Evolutionary conservation across 2,329 filamentous ascomycete genomes (phyloP).

Genomic region (Bipolaris cookei): DNA sequence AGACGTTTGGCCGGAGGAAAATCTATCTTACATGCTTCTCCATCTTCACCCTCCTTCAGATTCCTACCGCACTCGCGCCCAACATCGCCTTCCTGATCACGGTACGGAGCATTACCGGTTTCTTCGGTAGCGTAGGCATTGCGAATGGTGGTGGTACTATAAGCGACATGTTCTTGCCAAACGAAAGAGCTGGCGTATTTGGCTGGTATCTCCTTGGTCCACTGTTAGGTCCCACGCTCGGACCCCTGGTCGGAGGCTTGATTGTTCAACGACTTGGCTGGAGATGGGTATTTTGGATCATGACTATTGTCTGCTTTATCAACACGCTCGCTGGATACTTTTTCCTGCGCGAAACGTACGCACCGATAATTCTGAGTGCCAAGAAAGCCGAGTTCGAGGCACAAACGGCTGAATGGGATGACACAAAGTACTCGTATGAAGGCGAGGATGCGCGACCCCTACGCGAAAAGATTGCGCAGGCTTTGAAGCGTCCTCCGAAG

Average conservation of each 20-base stretch:
- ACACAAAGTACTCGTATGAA: constrained; percentile 50
- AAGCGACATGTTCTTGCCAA: constrained; percentile 59
- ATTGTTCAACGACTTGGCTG: constrained; percentile 55
- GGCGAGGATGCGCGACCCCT: constrained; percentile 52
- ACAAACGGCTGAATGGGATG: constrained; percentile 27
- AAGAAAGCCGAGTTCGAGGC: constrained; percentile 47
- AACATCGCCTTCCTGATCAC: constrained; percentile 55
- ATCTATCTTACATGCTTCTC: constrained; percentile 56
- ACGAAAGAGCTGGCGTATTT: constrained; percentile 55
- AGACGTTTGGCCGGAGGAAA: constrained; percentile 55
- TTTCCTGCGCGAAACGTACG: constrained; percentile 55
- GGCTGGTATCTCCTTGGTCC: constrained; percentile 56
- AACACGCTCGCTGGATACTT: constrained; percentile 54
- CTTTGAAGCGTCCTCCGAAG: constrained; percentile 50
- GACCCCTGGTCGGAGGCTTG: constrained; percentile 53
- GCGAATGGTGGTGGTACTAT: constrained; percentile 61
- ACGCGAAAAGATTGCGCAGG: constrained; percentile 45
- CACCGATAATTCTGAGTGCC: constrained; percentile 49
- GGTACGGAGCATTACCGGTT: constrained; percentile 55
- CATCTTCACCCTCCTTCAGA: constrained; percentile 55
- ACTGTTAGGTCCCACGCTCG: constrained; percentile 52
- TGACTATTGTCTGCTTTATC: constrained; percentile 52
- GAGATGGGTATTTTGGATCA: constrained; percentile 58
- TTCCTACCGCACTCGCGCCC: constrained; percentile 56
- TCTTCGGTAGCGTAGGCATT: constrained; percentile 59